A percentile compares a stretch with the other conserved stretches of the same genome.
These are phyloP conservation scores for Excoecaria agallocha DNA, from an alignment of 345 rosid genomes.

Conservation along the genomic window DNA sequence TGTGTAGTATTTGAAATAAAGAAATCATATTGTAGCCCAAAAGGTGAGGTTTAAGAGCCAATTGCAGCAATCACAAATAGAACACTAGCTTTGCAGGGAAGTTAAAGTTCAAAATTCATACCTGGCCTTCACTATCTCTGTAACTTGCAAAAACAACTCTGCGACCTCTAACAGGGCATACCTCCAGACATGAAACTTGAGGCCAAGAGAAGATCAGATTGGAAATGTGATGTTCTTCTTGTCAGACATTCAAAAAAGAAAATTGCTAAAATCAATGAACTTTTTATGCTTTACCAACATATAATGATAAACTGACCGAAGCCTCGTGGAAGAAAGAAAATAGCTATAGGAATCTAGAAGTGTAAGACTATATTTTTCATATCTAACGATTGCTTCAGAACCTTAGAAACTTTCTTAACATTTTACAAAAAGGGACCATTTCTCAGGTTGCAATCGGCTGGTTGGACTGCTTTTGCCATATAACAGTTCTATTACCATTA, in stretches of 20 bases:
- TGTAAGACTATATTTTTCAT: not conserved
- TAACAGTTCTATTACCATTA: no score
- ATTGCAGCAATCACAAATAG: no score
- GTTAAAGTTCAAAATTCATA: no score
- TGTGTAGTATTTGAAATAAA: slow-evolving; percentile 38
- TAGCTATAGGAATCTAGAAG: not conserved
- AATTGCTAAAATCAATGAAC: not conserved
- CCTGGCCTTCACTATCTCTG: slow-evolving; percentile 19
- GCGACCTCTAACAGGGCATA: slow-evolving; percentile 21
- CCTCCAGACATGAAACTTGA: slow-evolving; percentile 10
- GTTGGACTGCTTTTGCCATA: no score
- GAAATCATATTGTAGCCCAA: slow-evolving; percentile 86
- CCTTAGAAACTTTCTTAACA: not conserved
- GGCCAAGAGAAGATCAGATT: slow-evolving; percentile 23
- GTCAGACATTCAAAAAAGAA: slow-evolving; percentile 6
- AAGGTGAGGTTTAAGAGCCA: slow-evolving; percentile 94
- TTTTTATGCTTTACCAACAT: not conserved
- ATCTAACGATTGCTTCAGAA: not conserved
- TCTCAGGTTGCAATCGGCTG: not conserved
- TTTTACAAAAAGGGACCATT: not conserved
- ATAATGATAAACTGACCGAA: not conserved
- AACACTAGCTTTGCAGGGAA: no score
- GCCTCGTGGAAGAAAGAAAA: not conserved
- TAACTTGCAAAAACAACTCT: slow-evolving; percentile 28
- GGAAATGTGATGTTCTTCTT: slow-evolving; percentile 25